Evolutionary conservation across 768 basidiomycete species (phyloP).

Genomic region (Lactarius hengduanensis): DNA sequence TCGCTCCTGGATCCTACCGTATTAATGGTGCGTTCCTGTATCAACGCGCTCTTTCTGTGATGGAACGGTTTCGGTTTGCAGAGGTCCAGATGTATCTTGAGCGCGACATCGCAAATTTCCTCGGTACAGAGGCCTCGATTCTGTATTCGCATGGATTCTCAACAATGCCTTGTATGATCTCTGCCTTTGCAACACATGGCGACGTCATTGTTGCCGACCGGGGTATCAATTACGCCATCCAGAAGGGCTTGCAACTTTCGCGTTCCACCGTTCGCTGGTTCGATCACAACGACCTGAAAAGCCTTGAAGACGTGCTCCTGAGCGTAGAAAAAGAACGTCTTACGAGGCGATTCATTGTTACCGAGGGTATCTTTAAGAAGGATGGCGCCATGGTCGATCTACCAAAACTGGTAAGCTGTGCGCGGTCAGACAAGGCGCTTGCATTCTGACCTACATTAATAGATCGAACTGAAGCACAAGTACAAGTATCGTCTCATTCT

Average conservation of each 20-base stretch:
- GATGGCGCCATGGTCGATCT: conserved; percentile 92
- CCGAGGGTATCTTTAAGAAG: conserved; percentile 95
- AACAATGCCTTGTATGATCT: conserved; percentile 89
- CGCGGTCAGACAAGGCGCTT: not conserved
- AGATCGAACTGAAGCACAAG: conserved; percentile 94
- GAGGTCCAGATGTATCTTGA: conserved; percentile 74
- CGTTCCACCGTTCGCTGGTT: conserved; percentile 92
- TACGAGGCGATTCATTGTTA: conserved; percentile 91
- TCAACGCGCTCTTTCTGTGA: too few species aligned
- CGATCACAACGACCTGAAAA: conserved; percentile 92
- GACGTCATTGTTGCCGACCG: conserved; percentile 97
- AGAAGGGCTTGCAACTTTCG: conserved; percentile 95
- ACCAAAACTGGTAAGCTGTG: conserved; percentile 74
- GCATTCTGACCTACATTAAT: not conserved
- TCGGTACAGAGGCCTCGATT: conserved; percentile 86
- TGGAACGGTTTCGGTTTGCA: conserved; percentile 33
- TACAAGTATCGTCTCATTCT: conserved; percentile 95
- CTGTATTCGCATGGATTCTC: conserved; percentile 94
- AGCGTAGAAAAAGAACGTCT: conserved; percentile 84
- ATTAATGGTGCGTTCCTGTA: too few species aligned
- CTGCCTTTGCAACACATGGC: conserved; percentile 95
- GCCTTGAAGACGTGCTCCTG: conserved; percentile 86
- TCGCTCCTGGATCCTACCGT: too few species aligned
- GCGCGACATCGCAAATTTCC: conserved; percentile 49
- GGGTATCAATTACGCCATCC: conserved; percentile 90